Percentiles rank a stretch among this genome's conserved stretches.
phyloP scores from a whole-genome alignment of 2,329 filamentous ascomycete genomes.

The Lachnellula cervina region DNA sequence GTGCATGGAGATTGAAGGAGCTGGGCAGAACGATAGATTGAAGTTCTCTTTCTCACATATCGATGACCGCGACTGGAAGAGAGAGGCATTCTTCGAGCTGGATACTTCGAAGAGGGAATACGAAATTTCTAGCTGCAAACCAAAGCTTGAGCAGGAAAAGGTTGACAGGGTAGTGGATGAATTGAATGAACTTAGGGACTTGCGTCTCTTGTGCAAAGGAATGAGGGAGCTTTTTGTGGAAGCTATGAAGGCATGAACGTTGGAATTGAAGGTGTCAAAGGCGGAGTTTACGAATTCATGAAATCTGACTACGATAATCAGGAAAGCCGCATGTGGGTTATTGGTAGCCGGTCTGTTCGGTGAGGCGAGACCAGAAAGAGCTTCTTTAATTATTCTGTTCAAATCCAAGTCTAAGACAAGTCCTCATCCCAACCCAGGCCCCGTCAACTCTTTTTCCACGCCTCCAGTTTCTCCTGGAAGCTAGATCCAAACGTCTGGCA shows the following conservation, averaged over 20 bases:
- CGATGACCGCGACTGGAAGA: constrained; percentile 80
- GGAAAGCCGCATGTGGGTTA: too few species aligned
- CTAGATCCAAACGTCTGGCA: constrained; percentile 23
- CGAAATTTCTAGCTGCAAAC: constrained; percentile 73
- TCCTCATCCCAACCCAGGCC: not conserved
- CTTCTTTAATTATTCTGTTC: not conserved
- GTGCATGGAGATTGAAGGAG: constrained; percentile 83
- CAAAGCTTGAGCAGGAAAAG: constrained; percentile 74
- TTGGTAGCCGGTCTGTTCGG: too few species aligned
- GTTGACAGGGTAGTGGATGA: constrained; percentile 72
- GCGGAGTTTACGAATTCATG: too few species aligned
- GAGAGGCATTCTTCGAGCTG: constrained; percentile 91
- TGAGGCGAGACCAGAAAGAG: too few species aligned
- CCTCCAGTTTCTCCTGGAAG: constrained; percentile 24
- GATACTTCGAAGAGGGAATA: constrained; percentile 79
- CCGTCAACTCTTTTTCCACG: constrained; percentile 19
- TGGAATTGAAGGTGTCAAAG: not conserved
- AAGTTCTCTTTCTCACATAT: constrained; percentile 88
- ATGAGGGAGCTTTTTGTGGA: constrained; percentile 77
- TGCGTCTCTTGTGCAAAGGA: constrained; percentile 69
- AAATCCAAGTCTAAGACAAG: not conserved
- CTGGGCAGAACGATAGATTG: constrained; percentile 75
- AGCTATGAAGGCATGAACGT: constrained; percentile 42
- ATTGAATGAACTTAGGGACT: constrained; percentile 75
- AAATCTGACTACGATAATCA: too few species aligned